phyloP scores from a whole-genome alignment of 2,329 filamentous ascomycete genomes.

The Alternaria angustiovoidea region DNA sequence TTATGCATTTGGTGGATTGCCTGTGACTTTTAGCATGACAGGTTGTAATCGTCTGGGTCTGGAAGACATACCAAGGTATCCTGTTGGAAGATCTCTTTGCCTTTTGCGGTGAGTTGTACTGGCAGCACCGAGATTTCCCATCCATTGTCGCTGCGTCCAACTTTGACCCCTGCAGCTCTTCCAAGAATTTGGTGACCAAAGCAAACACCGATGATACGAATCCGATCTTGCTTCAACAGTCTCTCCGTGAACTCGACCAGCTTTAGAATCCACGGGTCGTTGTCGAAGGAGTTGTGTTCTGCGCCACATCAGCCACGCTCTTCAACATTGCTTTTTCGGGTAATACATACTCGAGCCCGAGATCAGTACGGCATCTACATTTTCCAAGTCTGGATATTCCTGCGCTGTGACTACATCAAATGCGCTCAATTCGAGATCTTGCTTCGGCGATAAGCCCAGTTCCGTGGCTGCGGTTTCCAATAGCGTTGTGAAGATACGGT shows the following conservation, averaged over 20 bases:
- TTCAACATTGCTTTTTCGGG: not conserved
- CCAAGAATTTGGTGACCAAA: constrained; percentile 89
- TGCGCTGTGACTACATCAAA: constrained; percentile 75
- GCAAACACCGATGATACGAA: constrained; percentile 81
- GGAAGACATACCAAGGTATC: constrained; percentile 64
- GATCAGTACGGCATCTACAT: constrained; percentile 83
- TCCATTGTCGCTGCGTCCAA: constrained; percentile 71
- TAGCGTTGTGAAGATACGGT: constrained; percentile 65
- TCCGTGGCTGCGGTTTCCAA: constrained; percentile 61
- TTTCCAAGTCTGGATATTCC: constrained; percentile 75
- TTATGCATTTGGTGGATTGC: constrained; percentile 86
- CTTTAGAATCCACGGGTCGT: constrained; percentile 77
- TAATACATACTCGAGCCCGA: constrained; percentile 70
- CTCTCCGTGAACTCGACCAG: constrained; percentile 73
- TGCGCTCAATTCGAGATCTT: constrained; percentile 65
- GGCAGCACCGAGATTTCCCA: constrained; percentile 85
- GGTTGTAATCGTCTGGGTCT: not conserved
- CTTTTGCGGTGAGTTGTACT: constrained; percentile 72
- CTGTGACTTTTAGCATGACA: constrained; percentile 49
- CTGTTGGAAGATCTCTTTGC: constrained; percentile 74
- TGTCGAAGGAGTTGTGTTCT: constrained; percentile 77
- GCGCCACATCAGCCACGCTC: constrained; percentile 31
- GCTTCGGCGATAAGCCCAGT: constrained; percentile 51
- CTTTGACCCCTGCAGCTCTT: constrained; percentile 72
- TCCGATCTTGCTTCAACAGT: constrained; percentile 67